These are phyloP conservation scores for Colletotrichum abscissum DNA, from an alignment of 2,329 filamentous ascomycete species.

Conservation along the genomic window DNA sequence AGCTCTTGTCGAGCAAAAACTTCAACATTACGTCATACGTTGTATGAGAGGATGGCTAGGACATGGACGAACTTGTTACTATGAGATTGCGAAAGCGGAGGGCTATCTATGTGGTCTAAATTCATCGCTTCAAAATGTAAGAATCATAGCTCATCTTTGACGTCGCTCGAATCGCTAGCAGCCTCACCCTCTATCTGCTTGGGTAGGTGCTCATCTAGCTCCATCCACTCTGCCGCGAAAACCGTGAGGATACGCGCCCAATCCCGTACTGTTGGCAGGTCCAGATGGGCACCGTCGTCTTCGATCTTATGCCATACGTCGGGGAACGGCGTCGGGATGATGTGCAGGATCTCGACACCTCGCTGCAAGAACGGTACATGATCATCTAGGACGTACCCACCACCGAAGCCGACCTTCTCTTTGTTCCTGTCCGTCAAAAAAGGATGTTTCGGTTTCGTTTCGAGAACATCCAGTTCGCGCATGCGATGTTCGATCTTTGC, in stretches of 20 bases:
- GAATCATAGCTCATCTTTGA: conserved; percentile 27
- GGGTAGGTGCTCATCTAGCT: conserved; percentile 64
- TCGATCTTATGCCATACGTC: conserved; percentile 85
- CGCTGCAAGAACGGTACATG: conserved; percentile 90
- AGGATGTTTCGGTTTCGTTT: conserved; percentile 61
- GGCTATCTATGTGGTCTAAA: not conserved
- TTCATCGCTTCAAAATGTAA: not conserved
- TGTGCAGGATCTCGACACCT: conserved; percentile 88
- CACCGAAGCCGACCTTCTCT: conserved; percentile 53
- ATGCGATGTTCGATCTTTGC: conserved; percentile 80
- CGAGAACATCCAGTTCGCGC: conserved; percentile 73
- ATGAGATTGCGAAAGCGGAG: not conserved
- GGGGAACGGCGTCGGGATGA: conserved; percentile 89
- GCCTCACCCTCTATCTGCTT: conserved; percentile 39
- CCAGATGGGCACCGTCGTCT: conserved; percentile 87
- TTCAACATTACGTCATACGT: too few species aligned
- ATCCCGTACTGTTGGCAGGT: conserved; percentile 82
- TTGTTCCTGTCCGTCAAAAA: conserved; percentile 78
- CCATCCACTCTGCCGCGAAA: conserved; percentile 94
- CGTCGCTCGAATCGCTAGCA: conserved; percentile 36
- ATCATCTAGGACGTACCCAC: conserved; percentile 79
- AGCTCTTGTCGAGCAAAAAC: too few species aligned
- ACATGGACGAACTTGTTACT: not conserved
- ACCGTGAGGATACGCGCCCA: conserved; percentile 88
- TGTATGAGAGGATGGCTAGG: too few species aligned